Conservation (phyloP, 352 stramenopile genomes). For the Globisporangium ultimum region DNA sequence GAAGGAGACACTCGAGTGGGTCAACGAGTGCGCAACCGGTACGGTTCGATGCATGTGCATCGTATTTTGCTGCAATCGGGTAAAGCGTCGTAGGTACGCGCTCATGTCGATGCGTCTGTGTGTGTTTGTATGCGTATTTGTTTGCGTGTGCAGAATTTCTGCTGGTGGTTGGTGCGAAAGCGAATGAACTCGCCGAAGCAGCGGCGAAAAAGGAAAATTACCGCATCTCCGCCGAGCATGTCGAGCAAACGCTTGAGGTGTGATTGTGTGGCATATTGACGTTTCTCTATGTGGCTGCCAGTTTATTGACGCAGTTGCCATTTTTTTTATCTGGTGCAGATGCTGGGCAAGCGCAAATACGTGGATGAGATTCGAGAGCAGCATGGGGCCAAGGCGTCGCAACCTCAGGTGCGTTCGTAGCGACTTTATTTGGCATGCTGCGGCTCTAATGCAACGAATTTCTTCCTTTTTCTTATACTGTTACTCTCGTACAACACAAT, state of each 20-base stretch:
- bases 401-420: conserved; percentile 23
- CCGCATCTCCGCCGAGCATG: conserved; percentile 57
- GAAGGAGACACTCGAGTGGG: conserved; percentile 69
- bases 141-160: conserved; percentile 37
- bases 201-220: conserved; percentile 64
- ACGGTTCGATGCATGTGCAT: background rate
- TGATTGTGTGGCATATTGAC: background rate
- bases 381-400: conserved; percentile 22
- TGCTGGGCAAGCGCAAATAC: conserved; percentile 34
- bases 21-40: conserved; percentile 56
- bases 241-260: conserved; percentile 54
- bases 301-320: background rate
- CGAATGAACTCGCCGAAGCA: conserved; percentile 48
- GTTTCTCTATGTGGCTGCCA: conserved; percentile 7
- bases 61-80: background rate
- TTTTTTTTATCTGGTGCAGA: conserved; percentile 15
- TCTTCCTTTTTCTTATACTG: background rate
- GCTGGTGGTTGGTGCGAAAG: conserved; percentile 34
- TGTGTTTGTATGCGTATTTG: background rate
- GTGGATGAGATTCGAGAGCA: conserved; percentile 26
- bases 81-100: conserved; percentile 1
- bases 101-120: background rate
- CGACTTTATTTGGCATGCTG: background rate
- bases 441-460: background rate
- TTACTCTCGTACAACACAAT: background rate